Evolutionary conservation across 164 flowering plant genomes (phyloP).

Genomic region (Liquidambar formosana): DNA sequence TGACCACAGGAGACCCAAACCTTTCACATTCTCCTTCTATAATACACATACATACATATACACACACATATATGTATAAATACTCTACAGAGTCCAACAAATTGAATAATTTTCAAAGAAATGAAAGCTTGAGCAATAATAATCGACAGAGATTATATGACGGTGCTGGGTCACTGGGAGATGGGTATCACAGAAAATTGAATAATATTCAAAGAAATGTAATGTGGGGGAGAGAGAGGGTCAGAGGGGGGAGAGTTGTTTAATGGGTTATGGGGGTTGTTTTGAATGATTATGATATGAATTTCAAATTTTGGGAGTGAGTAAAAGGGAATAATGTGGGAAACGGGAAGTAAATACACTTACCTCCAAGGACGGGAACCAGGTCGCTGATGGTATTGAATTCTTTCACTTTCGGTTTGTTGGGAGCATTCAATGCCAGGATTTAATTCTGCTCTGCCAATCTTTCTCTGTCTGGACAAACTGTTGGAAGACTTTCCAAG

Average conservation of each 20-base stretch:
- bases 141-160: constrained; percentile 4
- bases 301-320: neutral
- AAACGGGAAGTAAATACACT: constrained; percentile 7
- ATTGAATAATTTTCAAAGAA: too few relatives aligned
- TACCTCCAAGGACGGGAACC: constrained; percentile 20
- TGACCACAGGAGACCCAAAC: constrained; percentile 2
- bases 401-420: constrained; percentile 35
- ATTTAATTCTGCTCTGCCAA: constrained; percentile 23
- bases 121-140: neutral
- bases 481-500: too few relatives aligned
- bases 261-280: too few relatives aligned
- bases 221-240: neutral
- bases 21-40: constrained; percentile 8
- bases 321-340: neutral
- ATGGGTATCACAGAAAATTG: neutral
- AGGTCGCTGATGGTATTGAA: constrained; percentile 34
- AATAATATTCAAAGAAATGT: too few relatives aligned
- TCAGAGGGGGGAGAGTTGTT: constrained; percentile 7
- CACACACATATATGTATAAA: too few relatives aligned
- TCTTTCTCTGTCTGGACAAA: neutral
- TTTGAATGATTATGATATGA: constrained; percentile 5
- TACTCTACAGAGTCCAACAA: neutral
- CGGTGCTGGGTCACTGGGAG: neutral
- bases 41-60: neutral
- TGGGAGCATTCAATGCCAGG: constrained; percentile 55